Evolutionary conservation across 495 filamentous ascomycete genomes (phyloP), one percentile per base, ranked within the genome.

Genomic region (Jackrogersella minutella): DNA sequence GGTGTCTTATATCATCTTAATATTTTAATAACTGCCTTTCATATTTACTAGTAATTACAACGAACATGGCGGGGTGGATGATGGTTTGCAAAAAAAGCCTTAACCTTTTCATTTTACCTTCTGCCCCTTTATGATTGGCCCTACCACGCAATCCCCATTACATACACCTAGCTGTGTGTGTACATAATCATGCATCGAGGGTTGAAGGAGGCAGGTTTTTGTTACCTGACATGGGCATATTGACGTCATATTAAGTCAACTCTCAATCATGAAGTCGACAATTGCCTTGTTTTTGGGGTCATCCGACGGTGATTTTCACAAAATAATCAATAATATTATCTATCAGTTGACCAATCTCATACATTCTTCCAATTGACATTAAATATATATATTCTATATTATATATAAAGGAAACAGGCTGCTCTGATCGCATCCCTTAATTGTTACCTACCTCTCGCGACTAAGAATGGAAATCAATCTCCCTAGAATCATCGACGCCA

Each of bases 381-480:
- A 30, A 30, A 8, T 8, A 30, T 30, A 30, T 8, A 30, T 3
- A 30, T 30, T 39, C 7, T n/a, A 39, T 14, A 39, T 39, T 3
- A 39, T 39, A 14, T 2, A 36, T 13, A 36, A 36, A 36, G 9
- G 33, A 6, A 39, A 46, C 22, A 22, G 7, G 26, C 26, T 30
- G 7, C 7, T 30, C 26, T 7, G 7, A 30, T 30, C 26, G 26
- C 26, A 30, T 7, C 26, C 7, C 3, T 30, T 46, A 24, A 26
- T 26, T 11, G 5, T 5, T 34, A 34, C 31, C 21, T 46, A 34
- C 22, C 19, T 6, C 7, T 24, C 39, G 3, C 33, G 10, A 11
- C 11, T 39, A 2, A 26, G 13, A 7, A 78, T 78, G 76, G 74
- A 75, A 57, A 67, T 78, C 37, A 70, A 76, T 58, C 16, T 77